Base-by-base conservation (phyloP, 2,329 filamentous ascomycete genomes). In the Colletotrichum graminicola region DNA sequence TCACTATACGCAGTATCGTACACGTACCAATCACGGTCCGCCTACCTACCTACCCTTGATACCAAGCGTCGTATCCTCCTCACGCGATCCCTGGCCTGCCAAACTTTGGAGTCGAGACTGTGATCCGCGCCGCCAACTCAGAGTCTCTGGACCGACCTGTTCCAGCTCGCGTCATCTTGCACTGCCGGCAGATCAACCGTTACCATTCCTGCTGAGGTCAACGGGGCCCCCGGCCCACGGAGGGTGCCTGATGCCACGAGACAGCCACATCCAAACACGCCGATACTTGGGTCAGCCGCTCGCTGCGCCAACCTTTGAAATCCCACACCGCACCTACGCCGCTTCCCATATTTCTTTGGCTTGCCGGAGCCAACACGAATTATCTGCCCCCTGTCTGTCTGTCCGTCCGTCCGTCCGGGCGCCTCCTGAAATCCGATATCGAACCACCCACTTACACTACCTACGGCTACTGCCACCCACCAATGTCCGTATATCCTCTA, bases 311-410 rank as follows among this genome's bases (percentile, higher is more conserved):
- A 51, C n/a, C 12, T n/a, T 41, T 43, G 14, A 21, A 23, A 36
- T n/a, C 21, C 23, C 32, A 66, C 23, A 26, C 47, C 21, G 61
- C 55, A 43, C 47, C 23, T 29, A 23, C 47, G 23, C 41, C 52
- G 14, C 51, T 62, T 61, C 56, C 63, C 62, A 51, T 52, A 51
- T 52, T 71, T 51, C 23, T 41, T 34, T 49, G 34, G 16, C 57
- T 64, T 57, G 49, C 63, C 41, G 56, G 54, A 45, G 56, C 41
- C 45, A 54, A 49, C 59, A 57, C 57, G 18, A 34, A 62, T 52
- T 45, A 59, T 43, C 18, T 23, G 43, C 10, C 10, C 39, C 36
- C 36, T 36, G 39, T 14, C 39, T 41, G 39, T 14, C 16, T 12
- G 6, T 18, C 16, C 10, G 41, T 8, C 18, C 18, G 16, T 16